phyloP scores from a whole-genome alignment of 2,329 filamentous ascomycete species.

The Verticillium klebahnii region DNA sequence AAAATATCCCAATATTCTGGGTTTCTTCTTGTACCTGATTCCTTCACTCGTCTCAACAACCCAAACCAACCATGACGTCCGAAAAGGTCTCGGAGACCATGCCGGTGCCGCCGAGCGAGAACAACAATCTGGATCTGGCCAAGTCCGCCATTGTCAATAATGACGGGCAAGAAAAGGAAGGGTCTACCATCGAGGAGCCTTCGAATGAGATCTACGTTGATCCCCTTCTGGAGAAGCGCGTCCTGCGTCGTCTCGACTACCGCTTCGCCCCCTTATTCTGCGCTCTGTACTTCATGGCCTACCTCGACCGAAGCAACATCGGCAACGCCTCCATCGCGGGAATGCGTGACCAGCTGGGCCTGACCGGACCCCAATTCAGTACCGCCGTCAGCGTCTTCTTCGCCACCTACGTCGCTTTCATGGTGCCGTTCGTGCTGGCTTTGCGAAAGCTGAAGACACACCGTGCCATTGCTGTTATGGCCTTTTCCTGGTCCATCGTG shows the following conservation, averaged over 20 bases:
- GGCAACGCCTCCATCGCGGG: constrained; percentile 59
- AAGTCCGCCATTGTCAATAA: not conserved
- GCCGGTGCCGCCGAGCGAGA: not conserved
- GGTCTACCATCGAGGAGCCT: not conserved
- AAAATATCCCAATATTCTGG: not conserved
- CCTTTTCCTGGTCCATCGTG: constrained; percentile 5
- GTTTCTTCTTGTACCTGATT: not conserved
- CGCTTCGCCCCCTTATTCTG: constrained; percentile 1
- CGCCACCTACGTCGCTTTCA: constrained; percentile 56
- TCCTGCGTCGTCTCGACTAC: constrained; percentile 1
- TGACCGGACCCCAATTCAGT: constrained; percentile 54
- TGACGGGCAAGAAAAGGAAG: not conserved
- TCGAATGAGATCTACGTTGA: not conserved
- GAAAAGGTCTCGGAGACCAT: not conserved
- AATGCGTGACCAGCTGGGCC: constrained; percentile 44
- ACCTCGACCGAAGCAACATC: constrained; percentile 31
- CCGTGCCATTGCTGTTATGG: constrained; percentile 6
- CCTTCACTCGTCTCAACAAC: not conserved
- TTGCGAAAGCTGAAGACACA: constrained; percentile 2
- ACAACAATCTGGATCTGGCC: not conserved
- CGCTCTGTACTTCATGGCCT: constrained; percentile 5
- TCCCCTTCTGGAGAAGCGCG: constrained; percentile 1
- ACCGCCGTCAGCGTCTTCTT: constrained; percentile 53
- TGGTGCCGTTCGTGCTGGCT: constrained; percentile 41
- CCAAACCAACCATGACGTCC: not conserved